These are phyloP conservation scores for Astrothelium subdiscretum DNA, from an alignment of 495 filamentous ascomycete genomes.

Conservation along the genomic window DNA sequence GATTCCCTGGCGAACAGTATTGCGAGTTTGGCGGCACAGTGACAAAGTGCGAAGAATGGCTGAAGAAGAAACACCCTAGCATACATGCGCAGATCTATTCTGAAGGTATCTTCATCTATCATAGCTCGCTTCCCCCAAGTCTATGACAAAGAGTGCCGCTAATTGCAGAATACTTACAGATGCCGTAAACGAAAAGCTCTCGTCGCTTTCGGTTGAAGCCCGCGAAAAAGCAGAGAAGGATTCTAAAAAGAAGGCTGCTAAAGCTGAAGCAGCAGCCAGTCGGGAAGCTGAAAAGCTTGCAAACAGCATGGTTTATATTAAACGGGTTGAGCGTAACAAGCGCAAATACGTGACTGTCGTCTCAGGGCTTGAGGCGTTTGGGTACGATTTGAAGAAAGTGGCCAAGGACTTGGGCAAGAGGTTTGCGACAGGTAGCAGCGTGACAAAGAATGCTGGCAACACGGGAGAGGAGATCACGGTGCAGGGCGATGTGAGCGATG, in stretches of 20 bases:
- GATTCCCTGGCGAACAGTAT: conserved; percentile 46
- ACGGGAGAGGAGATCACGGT: conserved; percentile 88
- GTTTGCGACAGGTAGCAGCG: conserved; percentile 86
- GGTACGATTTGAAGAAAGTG: conserved; percentile 85
- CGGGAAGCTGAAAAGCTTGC: conserved; percentile 68
- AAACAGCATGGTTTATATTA: conserved; percentile 74
- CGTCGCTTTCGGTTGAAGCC: conserved; percentile 73
- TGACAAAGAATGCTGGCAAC: conserved; percentile 76
- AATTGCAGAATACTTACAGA: conserved; percentile 37
- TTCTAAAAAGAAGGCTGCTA: conserved; percentile 86
- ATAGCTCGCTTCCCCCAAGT: background rate
- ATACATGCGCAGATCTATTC: conserved; percentile 75
- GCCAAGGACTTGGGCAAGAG: conserved; percentile 83
- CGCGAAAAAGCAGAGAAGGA: conserved; percentile 90
- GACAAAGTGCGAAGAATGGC: conserved; percentile 97
- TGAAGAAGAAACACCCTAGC: conserved; percentile 58
- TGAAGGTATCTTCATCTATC: conserved; percentile 43
- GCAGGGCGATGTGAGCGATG: conserved; percentile 91
- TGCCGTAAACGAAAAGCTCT: conserved; percentile 68
- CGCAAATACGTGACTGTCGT: conserved; percentile 89
- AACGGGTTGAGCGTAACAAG: conserved; percentile 96
- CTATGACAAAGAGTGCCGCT: background rate
- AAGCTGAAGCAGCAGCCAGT: conserved; percentile 71
- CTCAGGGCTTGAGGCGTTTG: conserved; percentile 78
- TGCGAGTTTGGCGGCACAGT: conserved; percentile 97